These are phyloP conservation scores for Chrysopogon serrulatus DNA, from an alignment of 176 grass and related monocot genomes.

Conservation along the genomic window DNA sequence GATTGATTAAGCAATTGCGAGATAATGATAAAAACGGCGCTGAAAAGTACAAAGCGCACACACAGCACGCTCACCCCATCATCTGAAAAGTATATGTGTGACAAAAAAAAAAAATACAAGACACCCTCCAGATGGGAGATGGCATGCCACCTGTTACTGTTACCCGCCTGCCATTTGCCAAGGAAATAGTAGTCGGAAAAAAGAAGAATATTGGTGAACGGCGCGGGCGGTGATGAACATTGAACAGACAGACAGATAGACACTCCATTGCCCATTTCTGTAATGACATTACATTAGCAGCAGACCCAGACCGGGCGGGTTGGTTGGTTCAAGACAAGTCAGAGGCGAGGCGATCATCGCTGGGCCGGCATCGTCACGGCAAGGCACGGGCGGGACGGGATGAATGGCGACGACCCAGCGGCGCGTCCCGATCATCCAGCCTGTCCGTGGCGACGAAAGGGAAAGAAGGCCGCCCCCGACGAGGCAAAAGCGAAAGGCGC, in stretches of 20 bases:
- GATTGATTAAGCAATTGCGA: constrained; percentile 9
- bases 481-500: background rate
- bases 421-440: constrained; percentile 56
- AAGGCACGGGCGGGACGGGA: background rate
- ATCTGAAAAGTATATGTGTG: background rate
- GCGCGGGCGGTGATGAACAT: too few relatives aligned
- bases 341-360: background rate
- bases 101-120: background rate
- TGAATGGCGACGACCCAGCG: constrained; percentile 42
- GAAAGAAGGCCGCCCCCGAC: background rate
- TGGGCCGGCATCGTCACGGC: constrained; percentile 31
- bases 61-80: background rate
- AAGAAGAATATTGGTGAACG: background rate
- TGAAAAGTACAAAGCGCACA: background rate
- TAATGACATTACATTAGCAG: background rate
- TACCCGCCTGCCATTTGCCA: background rate
- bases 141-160: background rate
- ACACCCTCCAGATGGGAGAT: background rate
- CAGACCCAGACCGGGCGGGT: background rate
- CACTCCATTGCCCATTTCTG: too few relatives aligned
- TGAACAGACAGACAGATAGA: too few relatives aligned
- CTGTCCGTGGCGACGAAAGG: constrained; percentile 42
- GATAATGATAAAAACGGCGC: constrained; percentile 2
- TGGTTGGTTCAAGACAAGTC: background rate
- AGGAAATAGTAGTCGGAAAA: background rate